phyloP scores from a whole-genome alignment of 768 basidiomycete species.

The Phanerochaete carnosa region DNA sequence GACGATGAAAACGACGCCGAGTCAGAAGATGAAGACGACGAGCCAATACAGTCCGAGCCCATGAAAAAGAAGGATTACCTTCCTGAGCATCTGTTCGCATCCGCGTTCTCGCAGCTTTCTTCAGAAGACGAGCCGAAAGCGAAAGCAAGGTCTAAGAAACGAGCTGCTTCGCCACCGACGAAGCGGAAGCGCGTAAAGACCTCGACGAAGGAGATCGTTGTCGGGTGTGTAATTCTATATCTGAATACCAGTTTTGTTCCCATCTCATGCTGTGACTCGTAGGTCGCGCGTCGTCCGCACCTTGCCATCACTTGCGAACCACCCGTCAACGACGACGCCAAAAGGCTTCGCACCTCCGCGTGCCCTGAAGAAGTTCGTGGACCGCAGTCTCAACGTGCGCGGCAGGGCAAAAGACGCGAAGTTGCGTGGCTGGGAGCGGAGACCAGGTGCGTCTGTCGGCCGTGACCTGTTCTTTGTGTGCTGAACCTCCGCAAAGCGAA shows the following conservation, averaged over 20 bases:
- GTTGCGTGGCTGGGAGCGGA: conserved; percentile 53
- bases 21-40: conserved; percentile 11
- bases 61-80: conserved; percentile 43
- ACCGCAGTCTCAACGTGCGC: conserved; percentile 47
- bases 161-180: conserved; percentile 17
- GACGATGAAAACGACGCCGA: conserved; percentile 17
- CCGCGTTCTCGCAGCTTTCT: conserved; percentile 43
- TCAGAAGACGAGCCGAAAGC: conserved; percentile 19
- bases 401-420: conserved; percentile 33
- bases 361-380: conserved; percentile 49
- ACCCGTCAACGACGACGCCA: conserved; percentile 37
- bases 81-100: conserved; percentile 60
- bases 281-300: conserved; percentile 56
- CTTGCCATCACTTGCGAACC: conserved; percentile 32
- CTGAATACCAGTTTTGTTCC: not conserved
- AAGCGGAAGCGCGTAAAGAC: conserved; percentile 23
- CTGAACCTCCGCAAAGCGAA: conserved; percentile 36
- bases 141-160: conserved; percentile 8
- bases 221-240: conserved; percentile 43
- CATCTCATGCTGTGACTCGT: not conserved
- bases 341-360: conserved; percentile 36
- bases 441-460: conserved; percentile 49
- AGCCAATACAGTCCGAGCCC: not conserved
- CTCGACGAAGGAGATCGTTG: conserved; percentile 45
- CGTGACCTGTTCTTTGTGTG: not conserved